Evolutionary conservation across 1,284 basidiomycete species (phyloP).

Genomic region (Malassezia equina): DNA sequence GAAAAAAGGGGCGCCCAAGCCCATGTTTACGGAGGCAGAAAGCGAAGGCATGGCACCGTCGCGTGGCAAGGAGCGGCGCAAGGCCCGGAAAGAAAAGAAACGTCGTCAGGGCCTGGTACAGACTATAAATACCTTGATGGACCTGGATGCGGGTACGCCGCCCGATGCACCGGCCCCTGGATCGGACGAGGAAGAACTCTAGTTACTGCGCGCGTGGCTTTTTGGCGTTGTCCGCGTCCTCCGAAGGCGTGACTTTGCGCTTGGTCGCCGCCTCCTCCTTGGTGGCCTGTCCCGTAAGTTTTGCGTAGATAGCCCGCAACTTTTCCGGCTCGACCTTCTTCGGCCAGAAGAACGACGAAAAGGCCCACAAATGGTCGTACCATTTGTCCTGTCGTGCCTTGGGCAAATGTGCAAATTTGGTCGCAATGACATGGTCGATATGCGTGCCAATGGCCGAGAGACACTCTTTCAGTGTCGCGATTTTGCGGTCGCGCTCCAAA

Average conservation of each 20-base stretch:
- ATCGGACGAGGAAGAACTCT: neutral
- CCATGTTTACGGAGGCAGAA: constrained; percentile 7
- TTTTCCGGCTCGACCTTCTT: constrained; percentile 56
- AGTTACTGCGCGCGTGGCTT: neutral
- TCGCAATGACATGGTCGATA: constrained; percentile 71
- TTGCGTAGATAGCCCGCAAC: constrained; percentile 37
- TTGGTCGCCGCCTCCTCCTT: neutral
- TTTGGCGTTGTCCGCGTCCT: neutral
- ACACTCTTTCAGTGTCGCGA: constrained; percentile 88
- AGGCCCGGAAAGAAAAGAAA: constrained; percentile 19
- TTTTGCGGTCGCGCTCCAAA: constrained; percentile 85
- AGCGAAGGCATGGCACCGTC: constrained; percentile 7
- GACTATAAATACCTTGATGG: constrained; percentile 13
- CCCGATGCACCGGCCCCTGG: neutral
- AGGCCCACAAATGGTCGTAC: constrained; percentile 88
- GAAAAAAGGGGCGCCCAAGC: neutral
- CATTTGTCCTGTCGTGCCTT: constrained; percentile 73
- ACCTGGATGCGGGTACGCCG: neutral
- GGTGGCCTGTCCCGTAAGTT: constrained; percentile 21
- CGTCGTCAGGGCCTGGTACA: constrained; percentile 1
- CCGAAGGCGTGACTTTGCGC: neutral
- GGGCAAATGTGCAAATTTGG: constrained; percentile 58
- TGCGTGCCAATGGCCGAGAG: constrained; percentile 83
- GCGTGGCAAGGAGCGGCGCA: constrained; percentile 15
- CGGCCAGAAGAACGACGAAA: constrained; percentile 79